These are phyloP conservation scores for Nitzschia sp. DNA, from an alignment of 108 stramenopile genomes.

Conservation along the genomic window DNA sequence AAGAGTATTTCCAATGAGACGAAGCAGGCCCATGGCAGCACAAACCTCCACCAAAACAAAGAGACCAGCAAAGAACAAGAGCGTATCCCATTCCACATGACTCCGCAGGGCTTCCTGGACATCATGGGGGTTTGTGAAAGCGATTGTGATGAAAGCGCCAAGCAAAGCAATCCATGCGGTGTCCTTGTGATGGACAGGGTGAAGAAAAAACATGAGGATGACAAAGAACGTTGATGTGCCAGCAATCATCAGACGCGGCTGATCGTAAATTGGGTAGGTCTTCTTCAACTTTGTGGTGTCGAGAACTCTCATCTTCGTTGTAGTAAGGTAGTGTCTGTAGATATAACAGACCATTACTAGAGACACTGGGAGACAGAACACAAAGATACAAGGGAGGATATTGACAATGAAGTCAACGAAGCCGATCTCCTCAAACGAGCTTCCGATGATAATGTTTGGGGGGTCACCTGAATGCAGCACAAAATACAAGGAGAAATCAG, in stretches of 20 bases:
- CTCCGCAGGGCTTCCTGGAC: conserved; percentile 60
- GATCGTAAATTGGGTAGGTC: conserved; percentile 56
- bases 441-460: conserved; percentile 71
- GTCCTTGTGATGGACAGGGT: conserved; percentile 71
- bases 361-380: conserved; percentile 48
- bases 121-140: conserved; percentile 69
- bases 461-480: conserved; percentile 4
- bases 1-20: conserved; percentile 47
- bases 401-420: conserved; percentile 72
- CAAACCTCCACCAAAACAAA: conserved; percentile 70
- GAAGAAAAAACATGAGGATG: conserved; percentile 66
- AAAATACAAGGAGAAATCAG: neutral
- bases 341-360: conserved; percentile 37
- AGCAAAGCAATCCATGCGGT: conserved; percentile 68
- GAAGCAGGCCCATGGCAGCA: conserved; percentile 63
- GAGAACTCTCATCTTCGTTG: conserved; percentile 41
- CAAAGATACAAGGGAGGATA: conserved; percentile 54
- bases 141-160: conserved; percentile 60
- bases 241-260: conserved; percentile 47
- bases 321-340: conserved; percentile 41
- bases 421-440: conserved; percentile 53
- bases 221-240: conserved; percentile 50
- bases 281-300: conserved; percentile 45
- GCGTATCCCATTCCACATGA: conserved; percentile 72
- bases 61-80: conserved; percentile 64